phyloP scores from a whole-genome alignment of 139 green algal genomes.

The Chlorella vulgaris region DNA sequence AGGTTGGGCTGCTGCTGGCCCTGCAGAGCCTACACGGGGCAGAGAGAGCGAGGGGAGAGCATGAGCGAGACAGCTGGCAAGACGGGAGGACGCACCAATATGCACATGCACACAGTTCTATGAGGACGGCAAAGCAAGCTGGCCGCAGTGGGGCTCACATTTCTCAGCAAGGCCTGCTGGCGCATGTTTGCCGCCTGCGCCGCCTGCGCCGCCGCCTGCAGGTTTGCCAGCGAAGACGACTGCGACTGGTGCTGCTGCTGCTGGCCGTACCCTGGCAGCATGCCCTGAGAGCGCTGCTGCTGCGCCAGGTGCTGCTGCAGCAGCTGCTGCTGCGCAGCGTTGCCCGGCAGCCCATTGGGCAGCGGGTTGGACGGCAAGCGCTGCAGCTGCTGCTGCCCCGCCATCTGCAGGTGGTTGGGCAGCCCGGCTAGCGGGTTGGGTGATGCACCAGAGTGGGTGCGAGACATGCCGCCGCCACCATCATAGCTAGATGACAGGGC shows the following conservation, averaged over 20 bases:
- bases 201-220: slow-evolving; percentile 33
- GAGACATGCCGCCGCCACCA: neutral
- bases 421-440: slow-evolving; percentile 19
- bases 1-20: slow-evolving; percentile 17
- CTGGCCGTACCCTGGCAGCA: neutral
- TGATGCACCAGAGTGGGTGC: neutral
- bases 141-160: neutral
- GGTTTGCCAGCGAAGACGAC: slow-evolving; percentile 19
- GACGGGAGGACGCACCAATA: neutral
- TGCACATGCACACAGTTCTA: too few species aligned
- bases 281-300: slow-evolving; percentile 19
- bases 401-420: slow-evolving; percentile 4
- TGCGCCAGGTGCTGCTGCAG: slow-evolving; percentile 26
- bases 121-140: neutral
- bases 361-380: neutral
- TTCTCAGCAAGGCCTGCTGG: slow-evolving; percentile 29
- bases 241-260: slow-evolving; percentile 15
- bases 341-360: neutral
- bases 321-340: slow-evolving; percentile 21
- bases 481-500: neutral
- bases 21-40: slow-evolving; percentile 19
- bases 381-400: neutral
- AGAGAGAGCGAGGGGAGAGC: neutral
- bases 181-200: slow-evolving; percentile 25
- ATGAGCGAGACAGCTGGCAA: neutral